Base-by-base conservation (phyloP, 371 early-diverging fungal genomes). In the Coemansia sp. region DNA sequence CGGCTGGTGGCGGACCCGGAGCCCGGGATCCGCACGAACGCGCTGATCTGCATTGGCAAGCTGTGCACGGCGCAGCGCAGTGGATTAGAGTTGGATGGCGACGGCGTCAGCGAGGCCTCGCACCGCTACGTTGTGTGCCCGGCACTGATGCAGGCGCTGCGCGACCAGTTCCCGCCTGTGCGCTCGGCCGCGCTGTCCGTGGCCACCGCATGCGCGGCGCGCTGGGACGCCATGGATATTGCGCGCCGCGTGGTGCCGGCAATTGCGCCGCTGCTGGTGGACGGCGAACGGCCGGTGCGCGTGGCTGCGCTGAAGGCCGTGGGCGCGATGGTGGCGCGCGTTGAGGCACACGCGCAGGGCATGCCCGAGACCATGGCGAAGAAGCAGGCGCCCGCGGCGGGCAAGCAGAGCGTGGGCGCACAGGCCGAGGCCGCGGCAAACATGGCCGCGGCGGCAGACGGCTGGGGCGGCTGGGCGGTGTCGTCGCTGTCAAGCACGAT, bases 21-120 rank as follows among this genome's bases (percentile, higher is more conserved):
- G 64, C 95, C 98, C 0, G 96, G 96, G 1, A 97, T 98, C 66
- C 83, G 98, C 39, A 93, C 98, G 61, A 97, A 97, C 65, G 88
- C 95, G 11, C 89, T 92, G 8, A 91, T 97, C 43, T 95, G 95
- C 67, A 70, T 97, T 8, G 96, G 95, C 12, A 95, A 95, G 71
- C 85, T 95, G 48, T 86, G 89, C 55, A 87, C 86, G 35, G 47
- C 59, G 11, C 55, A 63, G 31, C 55, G 58, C 36, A 61, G 66
- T 12, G 63, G 51, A 2, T 31, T 60, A 40, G 60, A 55, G 42
- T 26, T 69, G 26, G 67, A 60, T 20, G 62, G 50, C 36, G 59
- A 45, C 30, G 52, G 59, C 6, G 55, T 78, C 45, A 70, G 10
- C 43, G 47, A 55, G 35, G 4, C 35, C 20, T 47, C 72, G 85